Evolutionary conservation across 495 filamentous ascomycete genomes (phyloP).

Genomic region (Xylaria sp.): DNA sequence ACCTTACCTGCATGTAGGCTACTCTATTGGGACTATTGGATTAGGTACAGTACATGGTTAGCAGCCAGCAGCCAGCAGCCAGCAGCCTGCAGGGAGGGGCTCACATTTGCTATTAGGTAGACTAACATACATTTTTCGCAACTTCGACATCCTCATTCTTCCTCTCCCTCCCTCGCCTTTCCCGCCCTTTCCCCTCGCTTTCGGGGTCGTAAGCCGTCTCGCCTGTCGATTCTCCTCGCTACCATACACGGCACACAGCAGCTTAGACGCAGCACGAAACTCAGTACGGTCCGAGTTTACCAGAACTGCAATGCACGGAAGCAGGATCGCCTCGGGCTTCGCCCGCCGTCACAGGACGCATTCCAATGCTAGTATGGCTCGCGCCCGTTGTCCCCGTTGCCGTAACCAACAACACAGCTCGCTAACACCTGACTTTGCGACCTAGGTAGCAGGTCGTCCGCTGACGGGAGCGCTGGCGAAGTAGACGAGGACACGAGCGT

Average conservation of each 20-base stretch:
- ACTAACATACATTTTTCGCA: neutral
- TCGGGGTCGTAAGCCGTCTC: neutral
- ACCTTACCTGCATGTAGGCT: no score
- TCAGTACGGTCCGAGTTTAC: neutral
- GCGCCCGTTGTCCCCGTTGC: neutral
- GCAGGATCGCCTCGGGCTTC: conserved; percentile 39
- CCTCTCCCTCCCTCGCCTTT: neutral
- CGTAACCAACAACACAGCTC: neutral
- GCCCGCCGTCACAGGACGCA: conserved; percentile 38
- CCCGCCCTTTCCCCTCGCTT: neutral
- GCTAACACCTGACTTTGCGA: conserved; percentile 6
- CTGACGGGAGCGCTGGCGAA: conserved; percentile 44
- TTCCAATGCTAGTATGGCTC: conserved; percentile 42
- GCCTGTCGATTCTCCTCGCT: neutral
- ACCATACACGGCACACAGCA: no score
- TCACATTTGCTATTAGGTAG: neutral
- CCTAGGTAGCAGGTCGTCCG: conserved; percentile 58
- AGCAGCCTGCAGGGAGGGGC: conserved; percentile 16
- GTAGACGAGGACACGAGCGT: conserved; percentile 75
- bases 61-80: no score
- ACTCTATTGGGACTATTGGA: neutral
- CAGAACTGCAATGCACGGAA: conserved; percentile 36
- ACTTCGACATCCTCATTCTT: neutral
- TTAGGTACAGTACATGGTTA: conserved; percentile 1
- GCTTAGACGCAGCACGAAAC: neutral